phyloP scores from a whole-genome alignment of 352 stramenopile species.

The Globisporangium irregulare region DNA sequence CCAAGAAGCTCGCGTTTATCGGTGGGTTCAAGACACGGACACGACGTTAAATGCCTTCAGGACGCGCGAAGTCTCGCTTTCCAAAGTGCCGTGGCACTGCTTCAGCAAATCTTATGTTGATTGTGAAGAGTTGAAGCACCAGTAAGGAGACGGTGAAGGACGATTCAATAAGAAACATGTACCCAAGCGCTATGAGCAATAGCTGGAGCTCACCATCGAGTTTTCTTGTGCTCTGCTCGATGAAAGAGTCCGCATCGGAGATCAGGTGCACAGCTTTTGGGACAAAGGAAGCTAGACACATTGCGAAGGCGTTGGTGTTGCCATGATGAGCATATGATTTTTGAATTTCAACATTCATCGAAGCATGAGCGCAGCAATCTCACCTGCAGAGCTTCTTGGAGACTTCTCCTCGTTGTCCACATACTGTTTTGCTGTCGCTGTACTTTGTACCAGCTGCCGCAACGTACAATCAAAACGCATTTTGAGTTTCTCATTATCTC shows the following conservation, averaged over 20 bases:
- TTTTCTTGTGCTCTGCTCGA: slow-evolving; percentile 10
- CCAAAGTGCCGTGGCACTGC: slow-evolving; percentile 11
- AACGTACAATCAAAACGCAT: too few relatives aligned
- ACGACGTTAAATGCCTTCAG: slow-evolving; percentile 9
- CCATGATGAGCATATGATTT: too few relatives aligned
- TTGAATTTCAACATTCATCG: too few relatives aligned
- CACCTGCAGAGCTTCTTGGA: not conserved
- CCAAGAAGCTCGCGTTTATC: not conserved
- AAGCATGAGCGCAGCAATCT: not conserved
- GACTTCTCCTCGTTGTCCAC: not conserved
- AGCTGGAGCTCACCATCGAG: slow-evolving; percentile 9
- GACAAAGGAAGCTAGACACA: not conserved
- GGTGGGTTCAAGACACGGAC: not conserved
- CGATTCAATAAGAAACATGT: not conserved
- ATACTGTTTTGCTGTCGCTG: not conserved
- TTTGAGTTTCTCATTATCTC: too few relatives aligned
- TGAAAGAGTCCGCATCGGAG: slow-evolving; percentile 10
- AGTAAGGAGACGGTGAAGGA: not conserved
- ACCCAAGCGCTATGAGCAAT: not conserved
- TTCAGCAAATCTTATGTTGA: slow-evolving; percentile 9
- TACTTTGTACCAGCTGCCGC: slow-evolving; percentile 7
- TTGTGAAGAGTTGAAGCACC: not conserved
- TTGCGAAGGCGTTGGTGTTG: too few relatives aligned
- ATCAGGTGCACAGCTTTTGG: not conserved
- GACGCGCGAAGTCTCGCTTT: slow-evolving; percentile 13